Base-by-base conservation (phyloP, 2,329 filamentous ascomycete species). In the Penicillium psychrosexuale region DNA sequence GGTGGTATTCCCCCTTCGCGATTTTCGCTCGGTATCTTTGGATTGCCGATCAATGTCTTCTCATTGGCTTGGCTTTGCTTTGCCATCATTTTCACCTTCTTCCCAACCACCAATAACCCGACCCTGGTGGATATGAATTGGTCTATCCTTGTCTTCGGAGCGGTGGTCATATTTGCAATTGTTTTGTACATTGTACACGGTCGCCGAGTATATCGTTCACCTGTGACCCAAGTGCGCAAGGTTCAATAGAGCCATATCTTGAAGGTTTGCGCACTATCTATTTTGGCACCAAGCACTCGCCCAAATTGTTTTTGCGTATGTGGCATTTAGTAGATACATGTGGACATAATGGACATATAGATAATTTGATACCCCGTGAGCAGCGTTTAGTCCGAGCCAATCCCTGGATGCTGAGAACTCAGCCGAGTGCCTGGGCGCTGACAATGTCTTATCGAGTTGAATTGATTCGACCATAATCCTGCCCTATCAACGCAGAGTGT, bases 1-100 rank as follows among this genome's bases (percentile, higher is more conserved):
- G 54, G 51, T 37, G 61, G 63, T 11, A 58, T 65, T 8, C 64
- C 61, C 8, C 63, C 39, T 2, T 50, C 63, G 9, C 60, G 60
- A 8, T 65, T 65, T 38, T 67, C 66, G 2, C 59, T 69, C 1
- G 68, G 67, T 15, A 40, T 42, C n/a, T 57, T 67, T 22, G 68
- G 68, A 1, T 49, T 70, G 37, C 43, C 65, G 1, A 63, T 70
- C 52, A 71, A 71, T 47, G 45, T 65, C 7, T 67, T 69, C 44
- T 61, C 66, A 12, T 61, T 64, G 22, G 50, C 55, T 13, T 71
- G 67, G 51, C 63, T 66, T 24, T 57, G 59, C 47, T 67, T 64
- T 48, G 65, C 64, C 40, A 64, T 68, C 19, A 66, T 65, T 22
- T 70, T 66, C 57, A 66, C 57, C 40, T 72, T 59, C 56, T 69